Conservation (phyloP, 371 early-diverging fungal genomes). For the Zopfochytrium polystomum region DNA sequence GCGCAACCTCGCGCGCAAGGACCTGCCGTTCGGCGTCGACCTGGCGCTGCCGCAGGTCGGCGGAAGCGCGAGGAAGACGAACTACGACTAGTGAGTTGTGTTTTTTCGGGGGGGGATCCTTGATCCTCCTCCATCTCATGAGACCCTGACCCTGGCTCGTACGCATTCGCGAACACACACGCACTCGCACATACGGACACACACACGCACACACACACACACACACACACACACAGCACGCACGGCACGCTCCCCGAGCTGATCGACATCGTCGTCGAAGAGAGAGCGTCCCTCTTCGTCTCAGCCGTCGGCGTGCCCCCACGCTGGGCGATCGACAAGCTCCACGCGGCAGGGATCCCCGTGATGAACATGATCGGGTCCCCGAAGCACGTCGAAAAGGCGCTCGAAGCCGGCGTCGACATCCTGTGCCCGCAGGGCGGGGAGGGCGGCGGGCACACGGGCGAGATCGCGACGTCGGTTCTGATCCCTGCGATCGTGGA, state of each 20-base stretch:
- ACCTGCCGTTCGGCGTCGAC: constrained; percentile 38
- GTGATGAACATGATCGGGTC: constrained; percentile 39
- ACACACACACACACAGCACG: constrained; percentile 9
- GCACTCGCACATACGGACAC: neutral
- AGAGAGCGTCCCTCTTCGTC: constrained; percentile 30
- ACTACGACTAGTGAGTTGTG: constrained; percentile 28
- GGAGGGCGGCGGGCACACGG: constrained; percentile 39
- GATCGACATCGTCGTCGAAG: constrained; percentile 35
- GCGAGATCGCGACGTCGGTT: constrained; percentile 31
- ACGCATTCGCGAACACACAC: too few species aligned
- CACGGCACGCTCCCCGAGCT: constrained; percentile 35
- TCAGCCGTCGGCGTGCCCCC: constrained; percentile 39
- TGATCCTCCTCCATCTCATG: too few species aligned
- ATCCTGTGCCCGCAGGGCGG: constrained; percentile 42
- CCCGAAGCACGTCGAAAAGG: constrained; percentile 34
- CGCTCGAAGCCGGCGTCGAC: constrained; percentile 32
- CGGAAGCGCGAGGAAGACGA: constrained; percentile 40
- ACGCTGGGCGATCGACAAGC: constrained; percentile 34
- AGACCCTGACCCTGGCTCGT: too few species aligned
- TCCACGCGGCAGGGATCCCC: constrained; percentile 29
- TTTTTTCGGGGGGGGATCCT: too few species aligned
- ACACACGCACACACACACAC: neutral
- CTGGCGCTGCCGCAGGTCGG: constrained; percentile 37
- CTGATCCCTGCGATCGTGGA: constrained; percentile 37
- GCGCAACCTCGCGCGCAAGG: constrained; percentile 19